Conservation (phyloP, 768 basidiomycete genomes). For the Peribolospora baueri region DNA sequence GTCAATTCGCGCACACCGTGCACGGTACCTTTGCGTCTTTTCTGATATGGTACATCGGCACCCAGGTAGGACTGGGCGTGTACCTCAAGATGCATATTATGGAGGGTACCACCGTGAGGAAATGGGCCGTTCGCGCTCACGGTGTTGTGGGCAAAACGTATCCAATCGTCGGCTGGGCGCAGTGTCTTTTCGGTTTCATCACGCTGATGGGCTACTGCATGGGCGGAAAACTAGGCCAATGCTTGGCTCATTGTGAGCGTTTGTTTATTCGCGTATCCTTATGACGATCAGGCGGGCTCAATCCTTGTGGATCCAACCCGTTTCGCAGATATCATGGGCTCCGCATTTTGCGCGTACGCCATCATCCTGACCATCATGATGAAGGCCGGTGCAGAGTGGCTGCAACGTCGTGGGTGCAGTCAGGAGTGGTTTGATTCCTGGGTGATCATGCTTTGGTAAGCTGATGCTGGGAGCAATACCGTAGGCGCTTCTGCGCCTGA, state of each 20-base stretch:
- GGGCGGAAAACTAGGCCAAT: slow-evolving; percentile 55
- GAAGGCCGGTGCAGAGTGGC: slow-evolving; percentile 51
- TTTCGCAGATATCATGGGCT: slow-evolving; percentile 27
- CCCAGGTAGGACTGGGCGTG: slow-evolving; percentile 48
- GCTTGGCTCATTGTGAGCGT: slow-evolving; percentile 35
- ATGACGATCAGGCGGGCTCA: too few relatives aligned
- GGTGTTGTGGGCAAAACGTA: slow-evolving; percentile 60
- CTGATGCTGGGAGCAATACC: neutral
- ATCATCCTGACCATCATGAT: slow-evolving; percentile 55
- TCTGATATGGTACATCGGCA: slow-evolving; percentile 23
- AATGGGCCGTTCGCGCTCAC: slow-evolving; percentile 43
- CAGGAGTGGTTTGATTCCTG: slow-evolving; percentile 22
- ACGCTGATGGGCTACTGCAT: slow-evolving; percentile 42
- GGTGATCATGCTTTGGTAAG: slow-evolving; percentile 20
- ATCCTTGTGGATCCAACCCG: too few relatives aligned
- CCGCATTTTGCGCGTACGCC: slow-evolving; percentile 71
- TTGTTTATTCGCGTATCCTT: too few relatives aligned
- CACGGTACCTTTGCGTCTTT: slow-evolving; percentile 49
- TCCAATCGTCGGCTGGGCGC: slow-evolving; percentile 65
- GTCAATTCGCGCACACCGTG: slow-evolving; percentile 44
- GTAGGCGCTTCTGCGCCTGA: neutral
- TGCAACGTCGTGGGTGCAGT: slow-evolving; percentile 14
- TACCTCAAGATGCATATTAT: slow-evolving; percentile 84
- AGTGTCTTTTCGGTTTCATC: slow-evolving; percentile 40
- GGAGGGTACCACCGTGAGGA: slow-evolving; percentile 40